phyloP scores from a whole-genome alignment of 306 rosid species.

The Mimosa pudica region DNA sequence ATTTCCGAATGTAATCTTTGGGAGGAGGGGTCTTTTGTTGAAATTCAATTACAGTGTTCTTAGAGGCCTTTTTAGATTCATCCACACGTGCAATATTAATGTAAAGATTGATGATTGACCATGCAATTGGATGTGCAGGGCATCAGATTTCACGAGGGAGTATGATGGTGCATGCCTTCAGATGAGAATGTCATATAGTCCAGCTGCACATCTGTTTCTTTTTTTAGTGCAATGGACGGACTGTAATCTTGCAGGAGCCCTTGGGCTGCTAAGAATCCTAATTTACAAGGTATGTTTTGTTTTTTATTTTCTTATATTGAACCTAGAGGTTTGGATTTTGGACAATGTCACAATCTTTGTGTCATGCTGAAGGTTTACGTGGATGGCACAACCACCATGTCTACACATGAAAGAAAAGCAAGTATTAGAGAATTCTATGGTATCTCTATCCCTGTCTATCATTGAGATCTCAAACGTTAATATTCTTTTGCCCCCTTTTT shows the following conservation, averaged over 20 bases:
- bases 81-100: not conserved
- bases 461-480: not conserved
- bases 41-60: no score
- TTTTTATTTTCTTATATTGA: constrained; percentile 30
- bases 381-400: constrained; percentile 98
- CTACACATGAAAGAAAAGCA: constrained; percentile 92
- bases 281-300: constrained; percentile 72
- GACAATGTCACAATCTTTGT: constrained; percentile 31
- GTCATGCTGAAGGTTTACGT: constrained; percentile 71
- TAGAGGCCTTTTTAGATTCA: not conserved
- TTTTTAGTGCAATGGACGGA: constrained; percentile 96
- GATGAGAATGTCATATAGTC: constrained; percentile 99
- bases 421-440: constrained; percentile 96
- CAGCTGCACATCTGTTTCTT: constrained; percentile 90
- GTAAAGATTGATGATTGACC: not conserved
- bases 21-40: constrained; percentile 12
- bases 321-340: constrained; percentile 30
- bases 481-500: constrained; percentile 21
- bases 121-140: constrained; percentile 56
- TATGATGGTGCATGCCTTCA: constrained; percentile 97
- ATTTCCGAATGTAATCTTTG: constrained; percentile 14
- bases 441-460: constrained; percentile 30
- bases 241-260: constrained; percentile 92
- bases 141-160: constrained; percentile 83
- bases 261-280: constrained; percentile 85